Base-by-base conservation (phyloP, 2,329 filamentous ascomycete genomes). In the Phialophora tarda region DNA sequence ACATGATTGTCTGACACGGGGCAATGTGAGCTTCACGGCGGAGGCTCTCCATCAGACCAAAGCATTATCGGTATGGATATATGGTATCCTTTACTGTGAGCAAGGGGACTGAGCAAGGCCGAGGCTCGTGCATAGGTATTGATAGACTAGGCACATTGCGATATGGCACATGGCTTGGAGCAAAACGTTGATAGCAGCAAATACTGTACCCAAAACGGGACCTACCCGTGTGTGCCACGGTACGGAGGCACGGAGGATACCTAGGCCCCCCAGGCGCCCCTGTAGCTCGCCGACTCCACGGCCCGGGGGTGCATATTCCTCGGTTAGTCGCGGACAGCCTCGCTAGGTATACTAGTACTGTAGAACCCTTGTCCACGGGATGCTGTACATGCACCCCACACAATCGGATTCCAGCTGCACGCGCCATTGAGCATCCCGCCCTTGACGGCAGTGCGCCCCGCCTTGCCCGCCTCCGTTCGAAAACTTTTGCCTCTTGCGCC, bases 401-500 rank as follows among this genome's bases (percentile, higher is more conserved):
- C 48, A 51, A 51, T 51, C 48, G 4, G 48, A 51, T 51, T 26
- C 6, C 23, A 51, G 34, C 56, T 59, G 56, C 38, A 59, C 34
- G 47, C 26, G 41, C 48, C 48, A 28, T 23, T 24, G 21, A 51
- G 21, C 47, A 12, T 11, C 4, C 3, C n/a, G n/a, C 47, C 21
- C 10, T 51, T 21, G 30, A 44, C 53, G 24, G 23, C 10, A 44
- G 38, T 24, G 56, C 47, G 61, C 61, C 53, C 62, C 54, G 38
- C 54, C 21, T 23, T 23, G 38, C 38, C 38, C 17, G 38, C 38
- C 38, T 17, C 24, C 14, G 54, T 59, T 53, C 57, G 47, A 53
- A 58, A 63, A 63, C 23, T 41, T 63, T 63, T 38, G 54, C 62
- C 54, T 53, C 53, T 41, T 41, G 48, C 30, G 50, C 59, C 30